These are phyloP conservation scores for Trichoderma asperellum DNA, from an alignment of 2,329 filamentous ascomycete genomes.

Conservation along the genomic window DNA sequence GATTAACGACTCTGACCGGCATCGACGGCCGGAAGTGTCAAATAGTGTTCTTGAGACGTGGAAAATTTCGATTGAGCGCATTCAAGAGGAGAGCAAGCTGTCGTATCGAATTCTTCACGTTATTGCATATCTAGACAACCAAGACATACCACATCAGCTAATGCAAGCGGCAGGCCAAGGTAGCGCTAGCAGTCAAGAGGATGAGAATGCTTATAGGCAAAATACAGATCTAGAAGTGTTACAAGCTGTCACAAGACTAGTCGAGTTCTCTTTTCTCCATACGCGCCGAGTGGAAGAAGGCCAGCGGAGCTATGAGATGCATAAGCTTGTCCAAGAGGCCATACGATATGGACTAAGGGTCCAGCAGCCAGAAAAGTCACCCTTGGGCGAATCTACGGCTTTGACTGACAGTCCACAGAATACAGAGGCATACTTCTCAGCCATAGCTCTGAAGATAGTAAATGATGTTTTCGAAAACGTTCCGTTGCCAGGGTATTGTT, in stretches of 20 bases:
- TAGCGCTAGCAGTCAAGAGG: no score
- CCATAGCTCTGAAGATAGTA: background rate
- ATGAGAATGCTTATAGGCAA: background rate
- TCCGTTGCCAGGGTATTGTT: background rate
- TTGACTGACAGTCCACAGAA: background rate
- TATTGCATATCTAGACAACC: constrained; percentile 41
- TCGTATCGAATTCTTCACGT: constrained; percentile 37
- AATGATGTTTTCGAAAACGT: background rate
- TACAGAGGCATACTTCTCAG: background rate
- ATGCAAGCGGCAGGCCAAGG: constrained; percentile 24
- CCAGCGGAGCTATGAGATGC: background rate
- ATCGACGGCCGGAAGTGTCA: constrained; percentile 35
- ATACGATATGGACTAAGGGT: background rate
- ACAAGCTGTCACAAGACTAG: background rate
- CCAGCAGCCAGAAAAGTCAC: background rate
- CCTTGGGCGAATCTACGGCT: background rate
- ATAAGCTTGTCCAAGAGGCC: constrained; percentile 5
- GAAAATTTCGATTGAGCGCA: constrained; percentile 40
- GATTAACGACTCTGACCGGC: constrained; percentile 35
- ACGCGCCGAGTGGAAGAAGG: background rate
- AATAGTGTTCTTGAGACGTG: constrained; percentile 44
- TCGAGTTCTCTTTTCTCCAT: background rate
- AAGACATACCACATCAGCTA: constrained; percentile 39
- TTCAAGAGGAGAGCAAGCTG: constrained; percentile 35
- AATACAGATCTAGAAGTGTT: background rate